Percentiles rank a stretch among this genome's conserved stretches.
phyloP scores from a whole-genome alignment of 2,329 filamentous ascomycete genomes.

The Ophiocordyceps robertsii region DNA sequence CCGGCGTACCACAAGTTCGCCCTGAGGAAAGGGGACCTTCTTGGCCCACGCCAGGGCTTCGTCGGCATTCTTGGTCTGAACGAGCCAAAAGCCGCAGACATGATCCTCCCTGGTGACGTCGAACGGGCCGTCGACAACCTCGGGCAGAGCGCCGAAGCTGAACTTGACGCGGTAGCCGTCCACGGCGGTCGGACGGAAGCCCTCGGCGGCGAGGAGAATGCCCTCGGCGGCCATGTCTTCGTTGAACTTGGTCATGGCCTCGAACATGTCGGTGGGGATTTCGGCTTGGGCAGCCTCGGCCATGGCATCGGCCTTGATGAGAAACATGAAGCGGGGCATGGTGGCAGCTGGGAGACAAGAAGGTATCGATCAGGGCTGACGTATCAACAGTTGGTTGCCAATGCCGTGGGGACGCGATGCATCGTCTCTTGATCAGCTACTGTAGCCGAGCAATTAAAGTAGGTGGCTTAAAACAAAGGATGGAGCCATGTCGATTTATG shows the following conservation, averaged over 20 bases:
- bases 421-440: background rate
- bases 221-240: constrained; percentile 13
- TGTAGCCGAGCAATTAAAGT: background rate
- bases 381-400: no score
- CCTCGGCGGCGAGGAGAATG: constrained; percentile 13
- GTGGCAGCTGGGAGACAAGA: background rate
- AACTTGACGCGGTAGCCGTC: background rate
- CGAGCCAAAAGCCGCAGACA: constrained; percentile 18
- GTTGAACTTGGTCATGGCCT: constrained; percentile 14
- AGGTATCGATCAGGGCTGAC: no score
- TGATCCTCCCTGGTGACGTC: constrained; percentile 10
- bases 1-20: background rate
- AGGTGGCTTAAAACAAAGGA: background rate
- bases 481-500: no score
- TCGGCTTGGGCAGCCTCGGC: constrained; percentile 7
- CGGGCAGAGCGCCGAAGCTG: constrained; percentile 5
- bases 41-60: constrained; percentile 16
- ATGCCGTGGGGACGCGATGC: background rate
- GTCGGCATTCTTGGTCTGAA: constrained; percentile 12
- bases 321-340: constrained; percentile 17
- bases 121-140: constrained; percentile 16
- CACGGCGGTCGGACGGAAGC: constrained; percentile 6
- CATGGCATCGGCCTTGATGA: constrained; percentile 14
- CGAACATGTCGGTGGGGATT: constrained; percentile 9
- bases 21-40: background rate